Conservation (phyloP, 2,329 filamentous ascomycete species). For the Monosporascus sp. region DNA sequence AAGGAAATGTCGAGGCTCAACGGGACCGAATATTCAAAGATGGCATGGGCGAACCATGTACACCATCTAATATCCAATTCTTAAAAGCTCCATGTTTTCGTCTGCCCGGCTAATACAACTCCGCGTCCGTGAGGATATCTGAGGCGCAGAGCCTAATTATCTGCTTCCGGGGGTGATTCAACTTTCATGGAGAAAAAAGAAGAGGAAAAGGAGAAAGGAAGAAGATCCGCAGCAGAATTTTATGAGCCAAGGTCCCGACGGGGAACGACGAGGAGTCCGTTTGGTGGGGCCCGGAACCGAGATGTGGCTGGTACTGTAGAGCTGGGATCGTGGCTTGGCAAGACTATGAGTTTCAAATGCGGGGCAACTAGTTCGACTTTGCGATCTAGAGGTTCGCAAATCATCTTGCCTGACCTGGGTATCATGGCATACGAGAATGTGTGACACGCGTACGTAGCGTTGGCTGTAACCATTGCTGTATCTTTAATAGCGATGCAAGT, state of each 20-base stretch:
- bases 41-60: conserved; percentile 13
- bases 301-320: neutral
- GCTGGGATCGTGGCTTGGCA: neutral
- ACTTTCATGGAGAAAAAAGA: conserved; percentile 43
- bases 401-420: no score
- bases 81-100: conserved; percentile 53
- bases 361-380: no score
- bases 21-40: conserved; percentile 52
- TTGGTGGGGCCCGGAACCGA: neutral
- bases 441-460: no score
- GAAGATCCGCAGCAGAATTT: conserved; percentile 10
- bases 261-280: neutral
- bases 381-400: no score
- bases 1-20: conserved; percentile 53
- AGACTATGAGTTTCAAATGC: no score
- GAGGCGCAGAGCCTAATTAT: conserved; percentile 48
- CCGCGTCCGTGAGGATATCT: conserved; percentile 35
- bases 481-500: no score
- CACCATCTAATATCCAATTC: conserved; percentile 53
- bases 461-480: no score
- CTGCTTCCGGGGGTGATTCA: conserved; percentile 48
- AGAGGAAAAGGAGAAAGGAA: conserved; percentile 20
- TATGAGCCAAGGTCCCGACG: neutral
- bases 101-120: conserved; percentile 58
- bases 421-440: no score